A percentile compares a stretch with the other conserved stretches of the same genome.
phyloP scores from a whole-genome alignment of 1,139 yeast genomes.

The Geotrichum macrosporum region DNA sequence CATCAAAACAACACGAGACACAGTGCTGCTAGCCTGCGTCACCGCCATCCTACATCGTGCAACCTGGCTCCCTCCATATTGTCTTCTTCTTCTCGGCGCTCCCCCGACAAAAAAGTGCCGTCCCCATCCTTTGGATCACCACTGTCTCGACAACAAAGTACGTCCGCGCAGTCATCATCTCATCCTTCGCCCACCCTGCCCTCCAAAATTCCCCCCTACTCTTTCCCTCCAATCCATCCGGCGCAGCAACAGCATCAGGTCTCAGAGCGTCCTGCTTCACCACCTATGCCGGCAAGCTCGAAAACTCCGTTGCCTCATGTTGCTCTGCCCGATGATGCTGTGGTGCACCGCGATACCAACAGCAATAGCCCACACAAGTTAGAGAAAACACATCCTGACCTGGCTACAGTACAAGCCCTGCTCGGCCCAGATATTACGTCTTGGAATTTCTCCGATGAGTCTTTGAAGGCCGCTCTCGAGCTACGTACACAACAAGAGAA shows the following conservation, averaged over 20 bases:
- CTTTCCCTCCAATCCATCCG: conserved; percentile 4
- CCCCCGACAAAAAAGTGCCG: background rate
- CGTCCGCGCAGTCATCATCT: no score
- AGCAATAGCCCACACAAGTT: background rate
- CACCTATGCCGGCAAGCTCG: background rate
- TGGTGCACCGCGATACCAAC: background rate
- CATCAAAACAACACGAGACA: background rate
- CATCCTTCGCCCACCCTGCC: background rate
- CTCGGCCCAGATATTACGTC: conserved; percentile 51
- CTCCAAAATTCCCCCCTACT: conserved; percentile 3
- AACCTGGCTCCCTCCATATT: conserved; percentile 1
- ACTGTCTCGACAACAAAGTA: background rate
- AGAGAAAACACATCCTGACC: background rate
- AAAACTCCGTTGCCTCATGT: background rate
- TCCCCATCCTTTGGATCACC: background rate
- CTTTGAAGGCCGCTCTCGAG: conserved; percentile 58
- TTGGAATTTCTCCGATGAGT: conserved; percentile 61
- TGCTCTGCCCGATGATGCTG: background rate
- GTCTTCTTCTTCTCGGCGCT: background rate
- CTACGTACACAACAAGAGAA: conserved; percentile 73
- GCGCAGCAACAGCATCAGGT: conserved; percentile 1
- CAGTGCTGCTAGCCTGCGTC: background rate
- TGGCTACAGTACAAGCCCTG: conserved; percentile 31
- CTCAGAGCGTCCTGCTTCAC: conserved; percentile 4
- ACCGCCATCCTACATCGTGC: background rate